Conservation (phyloP, 768 basidiomycete species). For the Rubroboletus satanas region DNA sequence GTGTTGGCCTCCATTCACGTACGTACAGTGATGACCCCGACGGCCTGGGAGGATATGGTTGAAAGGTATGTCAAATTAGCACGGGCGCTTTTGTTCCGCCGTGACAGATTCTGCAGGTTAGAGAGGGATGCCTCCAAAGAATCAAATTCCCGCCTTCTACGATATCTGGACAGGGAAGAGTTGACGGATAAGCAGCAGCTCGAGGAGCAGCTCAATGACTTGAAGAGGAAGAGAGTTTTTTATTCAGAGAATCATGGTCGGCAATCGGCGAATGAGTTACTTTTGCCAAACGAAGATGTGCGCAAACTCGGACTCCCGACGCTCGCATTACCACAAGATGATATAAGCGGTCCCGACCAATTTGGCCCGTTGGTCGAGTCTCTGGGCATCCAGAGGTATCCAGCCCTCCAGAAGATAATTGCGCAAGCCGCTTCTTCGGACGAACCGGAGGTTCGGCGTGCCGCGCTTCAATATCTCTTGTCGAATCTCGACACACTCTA, state of each 20-base stretch:
- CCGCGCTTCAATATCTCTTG: conserved; percentile 11
- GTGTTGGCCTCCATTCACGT: background rate
- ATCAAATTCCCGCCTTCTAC: conserved; percentile 31
- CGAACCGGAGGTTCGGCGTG: background rate
- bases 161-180: conserved; percentile 47
- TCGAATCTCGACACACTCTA: conserved; percentile 7
- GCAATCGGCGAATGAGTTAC: conserved; percentile 47
- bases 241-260: conserved; percentile 2
- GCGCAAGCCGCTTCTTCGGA: conserved; percentile 9
- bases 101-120: conserved; percentile 1
- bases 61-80: conserved; percentile 35
- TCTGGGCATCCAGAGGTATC: conserved; percentile 2
- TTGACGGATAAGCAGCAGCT: too few species aligned
- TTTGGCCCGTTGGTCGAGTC: background rate
- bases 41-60: conserved; percentile 7
- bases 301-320: conserved; percentile 73
- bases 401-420: conserved; percentile 4
- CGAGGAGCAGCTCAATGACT: background rate
- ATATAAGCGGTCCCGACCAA: background rate
- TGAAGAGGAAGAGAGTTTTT: conserved; percentile 4
- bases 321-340: conserved; percentile 37
- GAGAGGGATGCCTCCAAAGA: conserved; percentile 8
- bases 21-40: conserved; percentile 36
- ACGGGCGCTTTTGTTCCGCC: conserved; percentile 33
- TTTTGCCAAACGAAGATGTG: conserved; percentile 71